Conservation (phyloP, 23 red algal genomes). For the Gracilaria gracilis region DNA sequence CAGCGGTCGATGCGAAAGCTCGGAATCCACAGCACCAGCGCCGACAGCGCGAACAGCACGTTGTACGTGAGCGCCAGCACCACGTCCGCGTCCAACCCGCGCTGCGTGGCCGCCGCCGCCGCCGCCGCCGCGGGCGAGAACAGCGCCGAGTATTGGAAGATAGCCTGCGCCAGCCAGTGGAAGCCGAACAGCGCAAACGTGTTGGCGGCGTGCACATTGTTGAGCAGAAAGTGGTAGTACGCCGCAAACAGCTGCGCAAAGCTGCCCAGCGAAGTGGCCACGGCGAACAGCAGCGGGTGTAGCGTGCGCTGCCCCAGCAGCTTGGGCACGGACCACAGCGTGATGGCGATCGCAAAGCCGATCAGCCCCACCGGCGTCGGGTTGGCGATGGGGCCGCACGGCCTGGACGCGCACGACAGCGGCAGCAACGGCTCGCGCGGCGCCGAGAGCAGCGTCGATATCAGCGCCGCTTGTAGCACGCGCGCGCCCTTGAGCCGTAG, state of each 20-base stretch:
- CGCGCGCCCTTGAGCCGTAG: constrained; percentile 13
- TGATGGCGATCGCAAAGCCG: constrained; percentile 15
- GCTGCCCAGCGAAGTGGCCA: not conserved
- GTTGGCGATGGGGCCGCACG: constrained; percentile 11
- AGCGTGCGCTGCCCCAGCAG: not conserved
- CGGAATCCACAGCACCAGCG: constrained; percentile 5
- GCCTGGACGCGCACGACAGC: not conserved
- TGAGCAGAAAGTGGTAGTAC: not conserved
- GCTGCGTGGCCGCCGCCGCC: not conserved
- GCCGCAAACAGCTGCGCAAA: constrained; percentile 19
- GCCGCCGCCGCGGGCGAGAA: not conserved
- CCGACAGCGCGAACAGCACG: not conserved
- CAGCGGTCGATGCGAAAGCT: constrained; percentile 7
- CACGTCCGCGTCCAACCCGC: too few relatives aligned
- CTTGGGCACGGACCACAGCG: not conserved
- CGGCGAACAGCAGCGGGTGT: constrained; percentile 15
- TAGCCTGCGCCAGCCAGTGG: not conserved
- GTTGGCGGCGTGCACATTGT: constrained; percentile 19
- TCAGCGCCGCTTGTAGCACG: constrained; percentile 7
- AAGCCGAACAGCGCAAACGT: constrained; percentile 27
- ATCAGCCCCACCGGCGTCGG: not conserved
- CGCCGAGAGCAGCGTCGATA: not conserved
- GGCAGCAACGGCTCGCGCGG: not conserved
- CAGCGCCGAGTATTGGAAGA: not conserved
- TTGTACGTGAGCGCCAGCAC: not conserved